Evolutionary conservation across 495 filamentous ascomycete species (phyloP).

Genomic region (Hapsidospora chrysogenum): DNA sequence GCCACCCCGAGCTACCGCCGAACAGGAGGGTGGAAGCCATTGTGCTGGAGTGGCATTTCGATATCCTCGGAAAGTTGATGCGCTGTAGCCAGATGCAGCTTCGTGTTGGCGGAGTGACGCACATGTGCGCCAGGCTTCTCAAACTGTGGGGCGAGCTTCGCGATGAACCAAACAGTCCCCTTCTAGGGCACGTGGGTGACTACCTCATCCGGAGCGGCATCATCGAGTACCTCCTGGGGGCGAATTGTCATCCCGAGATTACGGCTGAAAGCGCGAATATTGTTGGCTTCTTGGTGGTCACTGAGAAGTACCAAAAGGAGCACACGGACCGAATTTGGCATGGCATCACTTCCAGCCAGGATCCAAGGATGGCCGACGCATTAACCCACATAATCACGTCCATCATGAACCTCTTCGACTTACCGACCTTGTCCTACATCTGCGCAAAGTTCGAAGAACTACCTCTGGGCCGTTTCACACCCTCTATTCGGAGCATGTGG

Average conservation of each 20-base stretch:
- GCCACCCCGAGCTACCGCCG: conserved; percentile 11
- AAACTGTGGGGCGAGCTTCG: conserved; percentile 20
- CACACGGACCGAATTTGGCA: conserved; percentile 78
- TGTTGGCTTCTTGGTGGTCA: conserved; percentile 76
- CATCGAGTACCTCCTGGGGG: conserved; percentile 73
- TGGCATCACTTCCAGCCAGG: conserved; percentile 63
- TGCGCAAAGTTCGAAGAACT: conserved; percentile 55
- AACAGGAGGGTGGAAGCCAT: conserved; percentile 29
- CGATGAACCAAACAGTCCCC: conserved; percentile 26
- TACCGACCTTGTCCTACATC: conserved; percentile 45
- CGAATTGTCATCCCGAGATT: conserved; percentile 83
- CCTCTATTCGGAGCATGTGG: no score
- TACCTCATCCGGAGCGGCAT: conserved; percentile 49
- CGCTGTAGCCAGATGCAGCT: conserved; percentile 80
- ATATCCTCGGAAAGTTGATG: conserved; percentile 50
- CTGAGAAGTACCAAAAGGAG: conserved; percentile 46
- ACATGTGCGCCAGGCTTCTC: conserved; percentile 59
- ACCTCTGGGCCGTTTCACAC: conserved; percentile 36
- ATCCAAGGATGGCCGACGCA: conserved; percentile 69
- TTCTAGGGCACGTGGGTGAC: conserved; percentile 46
- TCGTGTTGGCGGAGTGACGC: conserved; percentile 52
- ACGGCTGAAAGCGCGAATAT: conserved; percentile 70
- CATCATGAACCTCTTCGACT: conserved; percentile 42
- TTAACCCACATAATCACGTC: conserved; percentile 57
- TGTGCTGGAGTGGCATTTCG: conserved; percentile 52